A percentile compares a stretch with the other conserved stretches of the same genome.
phyloP scores from a whole-genome alignment of 352 stramenopile genomes.

The Pythium utonaiense region DNA sequence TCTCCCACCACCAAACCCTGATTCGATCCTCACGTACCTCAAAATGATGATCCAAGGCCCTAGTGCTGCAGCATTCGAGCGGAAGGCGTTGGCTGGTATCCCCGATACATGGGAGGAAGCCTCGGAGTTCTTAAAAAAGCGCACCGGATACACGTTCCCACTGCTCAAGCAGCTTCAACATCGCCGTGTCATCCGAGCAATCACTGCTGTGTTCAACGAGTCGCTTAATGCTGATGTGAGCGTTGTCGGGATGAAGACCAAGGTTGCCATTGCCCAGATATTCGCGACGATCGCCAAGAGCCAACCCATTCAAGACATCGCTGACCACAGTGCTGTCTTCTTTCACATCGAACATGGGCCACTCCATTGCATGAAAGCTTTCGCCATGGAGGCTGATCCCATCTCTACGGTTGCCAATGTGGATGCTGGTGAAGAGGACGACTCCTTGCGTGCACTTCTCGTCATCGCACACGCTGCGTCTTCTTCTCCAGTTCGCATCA shows the following conservation, averaged over 20 bases:
- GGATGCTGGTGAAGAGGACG: not conserved
- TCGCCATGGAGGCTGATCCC: not conserved
- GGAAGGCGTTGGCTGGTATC: not conserved
- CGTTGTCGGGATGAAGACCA: not conserved
- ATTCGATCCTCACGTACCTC: not conserved
- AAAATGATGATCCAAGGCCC: slow-evolving; percentile 7
- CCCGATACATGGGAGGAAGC: not conserved
- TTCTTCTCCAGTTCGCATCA: not conserved
- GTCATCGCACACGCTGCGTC: not conserved
- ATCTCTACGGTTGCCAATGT: not conserved
- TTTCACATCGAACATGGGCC: not conserved
- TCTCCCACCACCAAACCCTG: not conserved
- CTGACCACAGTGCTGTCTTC: not conserved
- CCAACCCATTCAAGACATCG: not conserved
- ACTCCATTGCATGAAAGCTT: not conserved
- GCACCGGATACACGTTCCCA: not conserved
- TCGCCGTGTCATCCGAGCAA: slow-evolving; percentile 2
- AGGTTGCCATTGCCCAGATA: slow-evolving; percentile 5
- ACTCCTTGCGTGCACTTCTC: not conserved
- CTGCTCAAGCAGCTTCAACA: slow-evolving; percentile 2
- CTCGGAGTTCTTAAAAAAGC: not conserved
- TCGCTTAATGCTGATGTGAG: not conserved
- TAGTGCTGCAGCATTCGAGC: not conserved
- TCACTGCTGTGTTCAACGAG: not conserved
- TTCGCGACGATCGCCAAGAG: slow-evolving; percentile 7